Base-by-base conservation (phyloP, 2,329 filamentous ascomycete genomes). In the Fonsecaea nubica region DNA sequence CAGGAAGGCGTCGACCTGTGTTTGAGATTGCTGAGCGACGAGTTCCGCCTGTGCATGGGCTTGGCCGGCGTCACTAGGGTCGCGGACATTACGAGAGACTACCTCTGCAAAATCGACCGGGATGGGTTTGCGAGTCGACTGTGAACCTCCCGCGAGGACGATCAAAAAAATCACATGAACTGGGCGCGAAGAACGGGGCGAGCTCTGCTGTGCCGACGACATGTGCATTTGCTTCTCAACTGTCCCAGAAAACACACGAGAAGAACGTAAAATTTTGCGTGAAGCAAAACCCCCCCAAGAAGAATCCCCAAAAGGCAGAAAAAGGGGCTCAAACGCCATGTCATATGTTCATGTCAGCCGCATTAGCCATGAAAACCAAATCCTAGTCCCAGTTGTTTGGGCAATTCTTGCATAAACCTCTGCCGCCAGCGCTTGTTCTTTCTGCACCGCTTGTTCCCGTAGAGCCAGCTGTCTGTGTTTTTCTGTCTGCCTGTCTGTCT, bases 61-160 rank as follows among this genome's bases (percentile, higher is more conserved):
- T 61, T 75, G 15, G 72, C 72, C 1, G 74, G 74, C 12, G 70
- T 71, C 4, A 70, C 71, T 6, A 67, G 58, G 52, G 71, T 74
- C 40, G 52, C 58, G 15, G 69, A 66, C 13, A 68, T 69, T 42
- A 60, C 38, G 15, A 71, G 68, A 48, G 77, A 80, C 10, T 80
- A 79, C 74, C 64, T 81, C 30, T 78, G 78, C 35, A 78, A 78
- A 72, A 72, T 79, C n/a, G 75, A 75, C 66, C 65, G 69, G 61
- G 75, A 76, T 70, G 69, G 72, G 10, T 74, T 74, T 68, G 63
- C 72, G 12, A 72, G 71, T 61, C 60, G 70, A 36, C 62, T 77
- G 65, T 77, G 64, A 67, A 48, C 12, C n/a, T n/a, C n/a, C n/a
- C n/a, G n/a, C n/a, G n/a, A n/a, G n/a, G n/a, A n/a, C n/a, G n/a